A percentile compares a stretch with the other conserved stretches of the same genome.
These are phyloP conservation scores for Teratosphaeriaceae sp. DNA, from an alignment of 2,329 filamentous ascomycete genomes.

Conservation along the genomic window DNA sequence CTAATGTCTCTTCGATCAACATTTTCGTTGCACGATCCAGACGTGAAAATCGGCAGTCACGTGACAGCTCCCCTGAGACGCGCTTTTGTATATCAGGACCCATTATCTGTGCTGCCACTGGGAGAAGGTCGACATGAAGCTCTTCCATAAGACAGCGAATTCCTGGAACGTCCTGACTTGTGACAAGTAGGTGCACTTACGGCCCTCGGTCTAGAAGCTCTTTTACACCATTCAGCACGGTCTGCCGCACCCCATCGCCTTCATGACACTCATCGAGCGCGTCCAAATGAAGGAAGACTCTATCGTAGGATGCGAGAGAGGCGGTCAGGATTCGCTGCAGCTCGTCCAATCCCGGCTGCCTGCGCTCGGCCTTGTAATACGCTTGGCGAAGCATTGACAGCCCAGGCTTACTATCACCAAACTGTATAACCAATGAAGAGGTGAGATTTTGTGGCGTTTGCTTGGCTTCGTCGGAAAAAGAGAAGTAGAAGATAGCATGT, in stretches of 20 bases:
- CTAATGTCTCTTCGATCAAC: conserved; percentile 16
- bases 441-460: conserved; percentile 14
- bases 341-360: conserved; percentile 11
- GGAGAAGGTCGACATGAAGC: conserved; percentile 7
- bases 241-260: conserved; percentile 11
- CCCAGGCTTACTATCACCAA: conserved; percentile 15
- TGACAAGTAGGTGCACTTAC: conserved; percentile 15
- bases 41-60: conserved; percentile 10
- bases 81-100: conserved; percentile 15
- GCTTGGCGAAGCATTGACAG: conserved; percentile 13
- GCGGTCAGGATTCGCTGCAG: conserved; percentile 15
- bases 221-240: conserved; percentile 10
- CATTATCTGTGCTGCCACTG: conserved; percentile 5
- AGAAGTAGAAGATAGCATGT: conserved; percentile 18
- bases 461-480: conserved; percentile 20
- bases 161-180: conserved; percentile 16
- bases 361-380: conserved; percentile 11
- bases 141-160: conserved; percentile 13
- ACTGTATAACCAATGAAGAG: conserved; percentile 14
- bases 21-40: conserved; percentile 12
- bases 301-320: conserved; percentile 14
- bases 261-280: conserved; percentile 30
- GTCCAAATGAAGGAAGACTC: conserved; percentile 28
- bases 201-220: conserved; percentile 10
- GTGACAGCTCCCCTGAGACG: conserved; percentile 11